Evolutionary conservation across 2,329 filamentous ascomycete species (phyloP), one percentile per base, ranked within the genome.

Genomic region (Trichoderma arundinaceum): DNA sequence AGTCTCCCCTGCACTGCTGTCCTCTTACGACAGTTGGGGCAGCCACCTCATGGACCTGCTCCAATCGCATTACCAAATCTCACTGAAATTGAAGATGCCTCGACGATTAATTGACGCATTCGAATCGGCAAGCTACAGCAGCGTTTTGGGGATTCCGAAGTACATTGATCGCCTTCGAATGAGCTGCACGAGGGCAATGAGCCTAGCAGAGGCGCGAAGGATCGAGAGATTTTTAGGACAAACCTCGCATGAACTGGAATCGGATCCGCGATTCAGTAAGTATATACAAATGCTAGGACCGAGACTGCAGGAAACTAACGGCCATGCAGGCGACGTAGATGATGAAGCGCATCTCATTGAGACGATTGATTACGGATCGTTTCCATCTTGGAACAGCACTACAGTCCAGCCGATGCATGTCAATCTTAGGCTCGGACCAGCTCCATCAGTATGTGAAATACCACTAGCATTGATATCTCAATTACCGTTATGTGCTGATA

Each of bases 101-200:
- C 69, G 76, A 7, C 71, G 76, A 2, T 68, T 81, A 6, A 75
- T 80, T 9, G 81, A 85, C 63, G 81, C 84, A 0, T 82, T 87
- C 17, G 76, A 82, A 5, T 72, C 81, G 0, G 80, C 79, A 1
- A 86, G 79, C 70, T 87, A 86, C 70, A 78, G 77, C 4, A 84
- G 83, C 57, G 77, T 86, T 1, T 71, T 84, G 3, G 77, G 79
- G 17, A 81, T 86, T 65, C 78, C 81, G 0, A 68, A 76, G 10
- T 82, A 81, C 54, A 80, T 81, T 13, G 75, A 80, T 19, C 73
- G 75, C 2, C 75, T 86, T 39, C 76, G 81, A 12, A 75, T 74
- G 35, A 86, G 85, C 69, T 84, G 82, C 64, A 86, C 84, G 0
- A 72, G 84, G 8, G 80, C 79, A 8, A 82, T 86, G 79, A 80